phyloP scores from a whole-genome alignment of 78 protist genomes.

The Emiliania huxleyi region DNA sequence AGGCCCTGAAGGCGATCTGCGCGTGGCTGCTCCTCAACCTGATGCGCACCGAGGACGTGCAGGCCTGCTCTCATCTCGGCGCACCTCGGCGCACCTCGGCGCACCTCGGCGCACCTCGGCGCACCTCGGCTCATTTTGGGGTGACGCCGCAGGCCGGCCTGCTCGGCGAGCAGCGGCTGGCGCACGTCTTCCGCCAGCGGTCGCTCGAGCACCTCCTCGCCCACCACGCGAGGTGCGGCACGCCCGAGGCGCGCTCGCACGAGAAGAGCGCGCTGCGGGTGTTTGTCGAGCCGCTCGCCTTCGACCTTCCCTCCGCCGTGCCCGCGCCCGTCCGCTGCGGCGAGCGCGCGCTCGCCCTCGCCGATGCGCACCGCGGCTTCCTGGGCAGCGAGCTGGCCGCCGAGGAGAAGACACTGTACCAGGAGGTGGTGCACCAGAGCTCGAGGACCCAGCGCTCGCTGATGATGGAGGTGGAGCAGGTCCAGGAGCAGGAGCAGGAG shows the following conservation, averaged over 20 bases:
- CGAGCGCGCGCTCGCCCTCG: neutral
- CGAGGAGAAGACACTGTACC: neutral
- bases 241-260: neutral
- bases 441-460: neutral
- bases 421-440: neutral
- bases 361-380: neutral
- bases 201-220: constrained; percentile 18
- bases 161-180: constrained; percentile 18
- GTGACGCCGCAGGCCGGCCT: neutral
- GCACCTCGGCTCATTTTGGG: neutral
- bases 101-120: no score
- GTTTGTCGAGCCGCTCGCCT: neutral
- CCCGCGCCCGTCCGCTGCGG: neutral
- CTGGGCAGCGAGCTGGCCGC: neutral
- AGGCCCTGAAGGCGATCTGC: constrained; percentile 18
- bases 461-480: constrained; percentile 17
- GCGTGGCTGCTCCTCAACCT: constrained; percentile 72
- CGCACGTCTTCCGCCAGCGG: constrained; percentile 20
- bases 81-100: neutral
- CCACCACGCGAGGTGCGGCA: neutral
- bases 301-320: neutral
- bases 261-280: neutral
- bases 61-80: no score
- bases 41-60: constrained; percentile 59
- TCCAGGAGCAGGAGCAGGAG: constrained; percentile 45